Conservation (phyloP, 2,329 filamentous ascomycete species). For the Xylaria sp. region DNA sequence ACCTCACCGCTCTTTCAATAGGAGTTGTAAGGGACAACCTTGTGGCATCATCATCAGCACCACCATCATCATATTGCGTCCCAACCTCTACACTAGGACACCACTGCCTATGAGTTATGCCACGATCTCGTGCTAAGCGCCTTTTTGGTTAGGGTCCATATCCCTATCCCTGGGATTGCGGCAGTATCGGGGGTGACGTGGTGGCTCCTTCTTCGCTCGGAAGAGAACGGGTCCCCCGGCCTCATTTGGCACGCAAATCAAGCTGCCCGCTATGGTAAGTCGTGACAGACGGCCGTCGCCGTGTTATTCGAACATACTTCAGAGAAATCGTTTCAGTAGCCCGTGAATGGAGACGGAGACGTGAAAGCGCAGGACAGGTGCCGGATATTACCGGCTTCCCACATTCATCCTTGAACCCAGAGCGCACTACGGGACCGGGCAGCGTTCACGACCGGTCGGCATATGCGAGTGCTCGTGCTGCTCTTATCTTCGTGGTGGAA, state of each 20-base stretch:
- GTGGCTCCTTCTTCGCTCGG: conserved; percentile 20
- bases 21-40: conserved; percentile 28
- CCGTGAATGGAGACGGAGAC: too few relatives aligned
- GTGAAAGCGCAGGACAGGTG: conserved; percentile 18
- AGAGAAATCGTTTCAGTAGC: neutral
- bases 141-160: conserved; percentile 14
- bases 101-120: conserved; percentile 32
- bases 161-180: neutral
- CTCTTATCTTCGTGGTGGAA: conserved; percentile 3
- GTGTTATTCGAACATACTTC: neutral
- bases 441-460: neutral
- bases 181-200: conserved; percentile 26
- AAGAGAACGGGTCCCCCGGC: conserved; percentile 14
- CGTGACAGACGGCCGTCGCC: conserved; percentile 9
- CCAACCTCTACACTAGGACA: conserved; percentile 25
- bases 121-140: conserved; percentile 31
- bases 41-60: neutral
- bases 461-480: conserved; percentile 18
- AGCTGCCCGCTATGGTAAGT: neutral
- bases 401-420: conserved; percentile 11
- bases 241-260: neutral
- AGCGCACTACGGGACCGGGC: neutral
- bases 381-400: conserved; percentile 5
- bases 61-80: conserved; percentile 23
- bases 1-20: conserved; percentile 38